Evolutionary conservation across 2,329 filamentous ascomycete species (phyloP), one percentile per base, ranked within the genome.

Genomic region (Diaporthe sp.): DNA sequence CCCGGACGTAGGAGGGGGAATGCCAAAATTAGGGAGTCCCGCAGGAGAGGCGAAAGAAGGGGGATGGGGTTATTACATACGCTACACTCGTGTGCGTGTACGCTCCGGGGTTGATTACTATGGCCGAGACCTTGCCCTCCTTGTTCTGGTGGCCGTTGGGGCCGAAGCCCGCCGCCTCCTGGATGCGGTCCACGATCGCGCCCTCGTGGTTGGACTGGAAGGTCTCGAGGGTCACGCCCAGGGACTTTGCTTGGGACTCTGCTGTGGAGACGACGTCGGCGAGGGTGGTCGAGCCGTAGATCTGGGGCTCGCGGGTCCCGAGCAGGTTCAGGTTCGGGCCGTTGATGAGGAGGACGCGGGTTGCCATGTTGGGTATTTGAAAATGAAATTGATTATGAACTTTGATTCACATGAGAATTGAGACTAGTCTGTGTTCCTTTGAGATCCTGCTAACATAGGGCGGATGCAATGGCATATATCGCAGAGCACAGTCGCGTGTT

Each of bases 321-420:
- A 96, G 89, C 68, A 96, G 92, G 85, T 95, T 95, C 80, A 96
- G 92, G 83, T 96, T 96, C 44, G 94, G 93, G n/a, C 94, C 94
- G 84, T 95, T 95, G 86, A 95, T 91, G 78, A 95, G 87, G 79
- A 95, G 91, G 81, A 95, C 91, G 72, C 80, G 82, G 75, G 83
- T 84, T 44, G 83, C 76, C 83, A 86, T 86, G 61, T 37, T 80
- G 77, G 49, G 2, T 75, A 22, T 37, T 49, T 20, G 34, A 10
- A 13, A 20, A 34, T 67, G 2, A n/a, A 58, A 51, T 17, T 42
- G 4, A 20, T 25, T 22, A 2, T 17, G n/a, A 67, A 20, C 9
- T 55, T 60, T 28, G 17, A 25, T 12, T 13, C 22, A 37, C 20
- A 22, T n/a, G 42, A 2, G 39, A n/a, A 57, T 61, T 9, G 31